Evolutionary conservation across 257 asterid species (phyloP).

Genomic region (Plantago ovata): DNA sequence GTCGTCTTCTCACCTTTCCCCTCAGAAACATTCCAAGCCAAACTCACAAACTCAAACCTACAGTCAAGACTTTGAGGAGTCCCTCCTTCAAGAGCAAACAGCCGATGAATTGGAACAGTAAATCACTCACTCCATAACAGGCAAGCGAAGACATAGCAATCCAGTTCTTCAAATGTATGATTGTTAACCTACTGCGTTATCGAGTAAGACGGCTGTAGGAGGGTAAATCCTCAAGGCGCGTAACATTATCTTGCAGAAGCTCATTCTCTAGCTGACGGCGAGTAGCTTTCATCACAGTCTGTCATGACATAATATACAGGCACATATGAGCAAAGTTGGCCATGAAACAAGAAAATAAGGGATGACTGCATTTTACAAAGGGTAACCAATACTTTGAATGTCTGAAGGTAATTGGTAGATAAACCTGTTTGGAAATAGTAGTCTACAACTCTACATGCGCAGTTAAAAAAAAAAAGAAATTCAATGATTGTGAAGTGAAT

Average conservation of each 20-base stretch:
- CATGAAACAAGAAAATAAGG: background rate
- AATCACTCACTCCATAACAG: slow-evolving; percentile 17
- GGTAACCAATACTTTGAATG: background rate
- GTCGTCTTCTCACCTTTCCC: slow-evolving; percentile 3
- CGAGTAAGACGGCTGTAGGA: slow-evolving; percentile 73
- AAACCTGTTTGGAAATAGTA: no score
- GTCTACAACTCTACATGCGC: no score
- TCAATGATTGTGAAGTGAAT: no score
- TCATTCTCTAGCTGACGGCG: slow-evolving; percentile 93
- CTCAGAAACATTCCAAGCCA: slow-evolving; percentile 7
- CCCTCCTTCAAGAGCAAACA: slow-evolving; percentile 12
- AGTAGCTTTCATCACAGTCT: slow-evolving; percentile 98
- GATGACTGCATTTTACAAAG: background rate
- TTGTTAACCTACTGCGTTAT: slow-evolving; percentile 28
- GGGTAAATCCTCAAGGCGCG: slow-evolving; percentile 81
- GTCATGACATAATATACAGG: slow-evolving; percentile 7
- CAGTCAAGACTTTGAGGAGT: background rate
- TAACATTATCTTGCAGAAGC: slow-evolving; percentile 75
- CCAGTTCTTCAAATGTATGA: slow-evolving; percentile 23
- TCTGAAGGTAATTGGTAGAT: no score
- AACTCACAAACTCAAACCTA: slow-evolving; percentile 13
- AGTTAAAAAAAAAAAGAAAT: no score
- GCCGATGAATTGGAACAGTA: slow-evolving; percentile 20
- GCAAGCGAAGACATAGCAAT: slow-evolving; percentile 9
- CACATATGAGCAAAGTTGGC: background rate